Conservation (phyloP, 306 rosid species). For the Crotalaria pallida region DNA sequence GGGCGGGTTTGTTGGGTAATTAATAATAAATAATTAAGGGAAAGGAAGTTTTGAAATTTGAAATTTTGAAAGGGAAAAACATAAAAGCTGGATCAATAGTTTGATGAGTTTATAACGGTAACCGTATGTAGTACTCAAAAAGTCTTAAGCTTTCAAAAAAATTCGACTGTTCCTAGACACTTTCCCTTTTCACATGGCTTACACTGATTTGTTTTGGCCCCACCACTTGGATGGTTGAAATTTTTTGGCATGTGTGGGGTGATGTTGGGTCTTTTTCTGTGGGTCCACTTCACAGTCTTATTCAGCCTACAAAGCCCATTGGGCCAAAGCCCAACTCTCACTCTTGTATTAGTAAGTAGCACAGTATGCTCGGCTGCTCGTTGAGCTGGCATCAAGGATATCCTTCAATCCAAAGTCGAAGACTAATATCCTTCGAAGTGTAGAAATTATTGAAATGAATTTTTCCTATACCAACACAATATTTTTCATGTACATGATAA, state of each 20-base stretch:
- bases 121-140: neutral
- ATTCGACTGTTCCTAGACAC: neutral
- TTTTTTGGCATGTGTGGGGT: neutral
- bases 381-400: too few relatives aligned
- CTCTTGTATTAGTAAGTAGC: neutral
- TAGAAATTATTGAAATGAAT: too few relatives aligned
- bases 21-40: slow-evolving; percentile 19
- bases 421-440: too few relatives aligned
- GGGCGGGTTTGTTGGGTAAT: neutral
- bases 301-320: neutral
- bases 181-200: neutral
- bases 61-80: slow-evolving; percentile 13
- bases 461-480: too few relatives aligned
- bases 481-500: too few relatives aligned
- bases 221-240: neutral
- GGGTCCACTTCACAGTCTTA: neutral
- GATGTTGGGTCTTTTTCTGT: neutral
- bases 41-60: slow-evolving; percentile 48
- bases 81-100: neutral
- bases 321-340: neutral
- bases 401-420: too few relatives aligned
- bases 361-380: too few relatives aligned
- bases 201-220: neutral
- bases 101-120: slow-evolving; percentile 35
- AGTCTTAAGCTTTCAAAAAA: neutral